Evolutionary conservation across 768 basidiomycete genomes (phyloP).

Genomic region (Leucogyrophana mollusca): DNA sequence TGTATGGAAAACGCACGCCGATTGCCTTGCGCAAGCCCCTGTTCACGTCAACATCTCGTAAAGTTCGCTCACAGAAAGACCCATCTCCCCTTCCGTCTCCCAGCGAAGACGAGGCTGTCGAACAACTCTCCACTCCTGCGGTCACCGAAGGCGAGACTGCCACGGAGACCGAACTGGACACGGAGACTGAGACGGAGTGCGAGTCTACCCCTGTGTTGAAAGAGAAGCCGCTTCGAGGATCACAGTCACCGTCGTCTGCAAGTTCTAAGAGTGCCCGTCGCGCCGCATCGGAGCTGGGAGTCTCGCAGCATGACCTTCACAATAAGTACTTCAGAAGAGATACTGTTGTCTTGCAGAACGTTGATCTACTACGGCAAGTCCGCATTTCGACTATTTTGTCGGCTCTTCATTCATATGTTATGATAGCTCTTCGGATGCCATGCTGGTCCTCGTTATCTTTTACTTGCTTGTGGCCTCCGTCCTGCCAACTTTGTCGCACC

Average conservation of each 20-base stretch:
- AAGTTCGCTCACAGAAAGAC: slow-evolving; percentile 12
- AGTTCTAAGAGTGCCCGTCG: slow-evolving; percentile 28
- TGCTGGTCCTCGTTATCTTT: slow-evolving; percentile 69
- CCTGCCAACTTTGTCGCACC: slow-evolving; percentile 54
- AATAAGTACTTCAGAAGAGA: slow-evolving; percentile 92
- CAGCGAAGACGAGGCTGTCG: slow-evolving; percentile 24
- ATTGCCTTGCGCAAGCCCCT: slow-evolving; percentile 83
- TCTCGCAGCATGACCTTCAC: slow-evolving; percentile 86
- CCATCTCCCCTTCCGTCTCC: slow-evolving; percentile 9
- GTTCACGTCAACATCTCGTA: slow-evolving; percentile 21
- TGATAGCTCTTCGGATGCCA: slow-evolving; percentile 77
- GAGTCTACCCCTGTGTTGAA: slow-evolving; percentile 24
- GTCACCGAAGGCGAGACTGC: slow-evolving; percentile 72
- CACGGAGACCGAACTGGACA: slow-evolving; percentile 69
- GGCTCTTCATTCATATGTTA: slow-evolving; percentile 18
- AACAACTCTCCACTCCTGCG: slow-evolving; percentile 50
- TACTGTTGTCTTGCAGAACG: slow-evolving; percentile 71
- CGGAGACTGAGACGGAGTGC: slow-evolving; percentile 54
- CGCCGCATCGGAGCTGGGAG: slow-evolving; percentile 25
- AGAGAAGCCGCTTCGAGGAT: neutral
- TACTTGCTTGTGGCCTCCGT: slow-evolving; percentile 64
- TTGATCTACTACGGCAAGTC: slow-evolving; percentile 82
- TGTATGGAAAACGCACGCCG: slow-evolving; percentile 90
- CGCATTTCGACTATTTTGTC: neutral
- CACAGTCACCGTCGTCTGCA: slow-evolving; percentile 28